These are phyloP conservation scores for Cordyceps militaris DNA, from an alignment of 2,329 filamentous ascomycete species.

Conservation along the genomic window DNA sequence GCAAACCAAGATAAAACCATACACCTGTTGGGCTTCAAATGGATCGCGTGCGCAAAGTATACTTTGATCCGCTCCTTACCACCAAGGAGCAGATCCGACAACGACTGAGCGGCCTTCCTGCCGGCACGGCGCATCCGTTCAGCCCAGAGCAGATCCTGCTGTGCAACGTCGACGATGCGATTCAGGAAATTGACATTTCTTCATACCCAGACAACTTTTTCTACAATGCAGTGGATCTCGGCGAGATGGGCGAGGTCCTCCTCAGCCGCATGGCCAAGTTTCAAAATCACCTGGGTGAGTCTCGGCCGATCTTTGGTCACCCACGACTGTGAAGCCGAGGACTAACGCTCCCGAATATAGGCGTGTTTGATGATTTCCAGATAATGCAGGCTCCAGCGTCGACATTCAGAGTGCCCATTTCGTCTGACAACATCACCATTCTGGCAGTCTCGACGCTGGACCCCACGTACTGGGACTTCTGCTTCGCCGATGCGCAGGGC, in stretches of 20 bases:
- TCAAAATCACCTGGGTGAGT: conserved; percentile 3
- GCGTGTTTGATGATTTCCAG: neutral
- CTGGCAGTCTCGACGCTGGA: conserved; percentile 14
- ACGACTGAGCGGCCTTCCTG: conserved; percentile 14
- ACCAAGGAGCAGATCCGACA: conserved; percentile 15
- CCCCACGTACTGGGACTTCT: conserved; percentile 17
- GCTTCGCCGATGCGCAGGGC: conserved; percentile 13
- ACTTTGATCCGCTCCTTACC: conserved; percentile 16
- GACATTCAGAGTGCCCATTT: neutral
- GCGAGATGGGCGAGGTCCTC: conserved; percentile 17
- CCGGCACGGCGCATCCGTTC: conserved; percentile 17
- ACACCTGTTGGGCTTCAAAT: no score
- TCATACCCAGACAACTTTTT: conserved; percentile 14
- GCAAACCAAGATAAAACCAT: no score
- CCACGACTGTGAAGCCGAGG: no score
- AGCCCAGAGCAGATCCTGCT: conserved; percentile 16
- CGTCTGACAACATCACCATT: conserved; percentile 13
- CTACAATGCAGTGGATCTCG: conserved; percentile 18
- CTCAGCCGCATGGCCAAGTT: conserved; percentile 15
- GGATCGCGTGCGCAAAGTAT: conserved; percentile 16
- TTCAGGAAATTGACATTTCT: conserved; percentile 17
- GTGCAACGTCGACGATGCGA: conserved; percentile 10
- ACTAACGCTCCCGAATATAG: neutral
- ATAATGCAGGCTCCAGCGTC: neutral
- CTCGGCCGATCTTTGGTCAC: neutral